A percentile compares a stretch with the other conserved stretches of the same genome.
Conservation (phyloP, 352 stramenopile genomes). For the Globisporangium splendens region DNA sequence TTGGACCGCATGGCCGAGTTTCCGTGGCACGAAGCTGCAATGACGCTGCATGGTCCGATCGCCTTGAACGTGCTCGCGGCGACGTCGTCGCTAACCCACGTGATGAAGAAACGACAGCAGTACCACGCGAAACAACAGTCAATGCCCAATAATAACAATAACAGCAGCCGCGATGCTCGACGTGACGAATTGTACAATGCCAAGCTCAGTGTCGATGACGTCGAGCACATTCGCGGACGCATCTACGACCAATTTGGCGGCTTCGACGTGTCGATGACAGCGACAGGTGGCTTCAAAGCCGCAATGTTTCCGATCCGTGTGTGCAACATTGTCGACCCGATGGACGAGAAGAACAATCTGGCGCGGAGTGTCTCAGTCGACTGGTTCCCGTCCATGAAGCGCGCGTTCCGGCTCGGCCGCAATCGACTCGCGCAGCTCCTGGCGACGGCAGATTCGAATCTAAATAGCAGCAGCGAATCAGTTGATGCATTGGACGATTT, state of each 20-base stretch:
- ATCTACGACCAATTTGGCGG: conserved; percentile 55
- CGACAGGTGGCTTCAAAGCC: conserved; percentile 8
- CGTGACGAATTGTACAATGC: conserved; percentile 14
- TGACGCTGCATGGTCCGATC: conserved; percentile 76
- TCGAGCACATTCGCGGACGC: conserved; percentile 44
- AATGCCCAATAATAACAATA: conserved; percentile 4
- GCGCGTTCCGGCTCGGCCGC: conserved; percentile 54
- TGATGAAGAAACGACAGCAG: conserved; percentile 14
- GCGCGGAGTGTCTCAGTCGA: conserved; percentile 75
- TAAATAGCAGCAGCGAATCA: background rate
- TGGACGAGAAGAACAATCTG: conserved; percentile 87
- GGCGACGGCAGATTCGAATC: conserved; percentile 8
- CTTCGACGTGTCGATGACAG: conserved; percentile 30
- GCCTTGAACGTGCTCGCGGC: conserved; percentile 49
- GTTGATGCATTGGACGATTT: conserved; percentile 38
- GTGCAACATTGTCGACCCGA: conserved; percentile 88
- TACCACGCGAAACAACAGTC: conserved; percentile 5
- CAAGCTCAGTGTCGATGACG: conserved; percentile 36
- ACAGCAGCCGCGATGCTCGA: background rate
- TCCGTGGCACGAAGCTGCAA: conserved; percentile 76
- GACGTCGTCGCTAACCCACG: conserved; percentile 28
- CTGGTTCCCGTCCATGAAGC: conserved; percentile 67
- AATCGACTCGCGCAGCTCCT: conserved; percentile 50
- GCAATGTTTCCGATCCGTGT: conserved; percentile 67
- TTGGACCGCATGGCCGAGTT: conserved; percentile 83